These are phyloP conservation scores for Lipomyces yamadae DNA, from an alignment of 805 yeast genomes.

Conservation along the genomic window DNA sequence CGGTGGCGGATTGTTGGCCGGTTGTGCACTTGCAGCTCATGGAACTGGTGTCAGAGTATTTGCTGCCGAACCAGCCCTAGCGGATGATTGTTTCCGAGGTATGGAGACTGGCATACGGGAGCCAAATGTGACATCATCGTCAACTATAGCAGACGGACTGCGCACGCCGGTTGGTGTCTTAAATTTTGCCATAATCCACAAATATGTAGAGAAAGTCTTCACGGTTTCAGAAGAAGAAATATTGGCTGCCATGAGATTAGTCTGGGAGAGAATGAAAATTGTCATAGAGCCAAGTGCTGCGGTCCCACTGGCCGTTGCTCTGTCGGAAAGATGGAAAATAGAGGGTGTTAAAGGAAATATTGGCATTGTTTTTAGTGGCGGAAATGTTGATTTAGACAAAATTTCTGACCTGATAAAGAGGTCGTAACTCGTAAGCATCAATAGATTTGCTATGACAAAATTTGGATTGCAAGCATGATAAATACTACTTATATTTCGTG, in stretches of 20 bases:
- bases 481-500: too few species aligned
- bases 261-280: constrained; percentile 39
- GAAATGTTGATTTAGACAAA: constrained; percentile 27
- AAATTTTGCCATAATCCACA: constrained; percentile 36
- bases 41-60: constrained; percentile 36
- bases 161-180: constrained; percentile 39
- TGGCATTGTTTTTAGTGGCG: constrained; percentile 23
- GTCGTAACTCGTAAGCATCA: not conserved
- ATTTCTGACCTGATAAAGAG: constrained; percentile 12
- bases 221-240: constrained; percentile 38
- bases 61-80: constrained; percentile 40
- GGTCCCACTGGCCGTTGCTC: constrained; percentile 36
- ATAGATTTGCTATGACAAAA: too few species aligned
- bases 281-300: constrained; percentile 40
- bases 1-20: constrained; percentile 59
- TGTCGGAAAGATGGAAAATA: constrained; percentile 25
- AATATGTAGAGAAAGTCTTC: constrained; percentile 36
- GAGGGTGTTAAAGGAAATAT: constrained; percentile 24
- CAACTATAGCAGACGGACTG: constrained; percentile 40
- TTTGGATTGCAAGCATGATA: too few species aligned
- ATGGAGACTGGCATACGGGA: constrained; percentile 36
- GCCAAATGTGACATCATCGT: constrained; percentile 26
- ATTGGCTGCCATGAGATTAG: constrained; percentile 31
- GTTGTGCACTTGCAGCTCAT: constrained; percentile 42
- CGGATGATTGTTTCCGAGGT: constrained; percentile 39